phyloP scores from a whole-genome alignment of 352 stramenopile genomes.

The Peronospora destructor region DNA sequence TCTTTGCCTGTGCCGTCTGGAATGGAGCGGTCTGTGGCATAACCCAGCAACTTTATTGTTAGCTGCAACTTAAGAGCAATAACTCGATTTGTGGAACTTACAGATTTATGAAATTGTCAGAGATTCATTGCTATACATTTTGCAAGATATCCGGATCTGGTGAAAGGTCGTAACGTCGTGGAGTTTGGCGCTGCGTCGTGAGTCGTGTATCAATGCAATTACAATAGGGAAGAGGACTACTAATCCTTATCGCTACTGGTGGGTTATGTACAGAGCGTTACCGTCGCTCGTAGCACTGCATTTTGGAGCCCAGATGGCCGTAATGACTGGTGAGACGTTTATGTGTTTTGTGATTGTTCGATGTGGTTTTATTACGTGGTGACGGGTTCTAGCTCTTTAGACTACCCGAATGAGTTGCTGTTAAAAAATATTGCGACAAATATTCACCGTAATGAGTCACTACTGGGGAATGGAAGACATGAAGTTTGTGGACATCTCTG shows the following conservation, averaged over 20 bases:
- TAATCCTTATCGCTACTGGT: background rate
- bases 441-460: constrained; percentile 30
- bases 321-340: constrained; percentile 35
- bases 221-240: background rate
- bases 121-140: constrained; percentile 43
- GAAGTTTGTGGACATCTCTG: constrained; percentile 39
- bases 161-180: constrained; percentile 28
- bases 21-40: constrained; percentile 31
- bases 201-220: constrained; percentile 1
- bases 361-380: background rate
- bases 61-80: no score
- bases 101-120: constrained; percentile 1
- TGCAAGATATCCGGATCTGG: constrained; percentile 26
- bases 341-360: background rate
- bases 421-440: constrained; percentile 42
- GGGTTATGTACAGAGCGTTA: constrained; percentile 24
- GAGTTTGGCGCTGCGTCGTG: constrained; percentile 53
- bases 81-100: constrained; percentile 3
- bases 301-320: constrained; percentile 27
- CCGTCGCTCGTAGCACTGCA: constrained; percentile 44
- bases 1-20: constrained; percentile 46
- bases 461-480: constrained; percentile 23
- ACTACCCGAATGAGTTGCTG: constrained; percentile 43
- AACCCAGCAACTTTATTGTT: background rate
- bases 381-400: constrained; percentile 11